A percentile compares a stretch with the other conserved stretches of the same genome.
These are phyloP conservation scores for Penicillium sp. DNA, from an alignment of 2,329 filamentous ascomycete species.

Conservation along the genomic window DNA sequence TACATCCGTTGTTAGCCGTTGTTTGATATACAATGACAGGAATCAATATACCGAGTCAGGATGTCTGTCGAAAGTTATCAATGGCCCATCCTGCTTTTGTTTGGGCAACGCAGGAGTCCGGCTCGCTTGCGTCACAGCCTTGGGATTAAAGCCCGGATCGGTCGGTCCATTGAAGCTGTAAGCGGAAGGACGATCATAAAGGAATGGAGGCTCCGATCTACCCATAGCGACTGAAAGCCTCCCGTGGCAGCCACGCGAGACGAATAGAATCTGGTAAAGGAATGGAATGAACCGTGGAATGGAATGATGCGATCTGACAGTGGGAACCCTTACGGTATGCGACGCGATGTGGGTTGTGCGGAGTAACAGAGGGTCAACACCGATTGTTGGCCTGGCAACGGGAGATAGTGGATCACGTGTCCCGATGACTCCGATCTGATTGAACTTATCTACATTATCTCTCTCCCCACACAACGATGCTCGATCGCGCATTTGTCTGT, in stretches of 20 bases:
- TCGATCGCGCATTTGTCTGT: slow-evolving; percentile 30
- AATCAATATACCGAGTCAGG: slow-evolving; percentile 66
- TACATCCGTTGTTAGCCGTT: not conserved
- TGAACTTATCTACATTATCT: slow-evolving; percentile 2
- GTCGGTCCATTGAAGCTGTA: slow-evolving; percentile 55
- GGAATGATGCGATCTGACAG: slow-evolving; percentile 24
- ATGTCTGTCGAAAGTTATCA: slow-evolving; percentile 80
- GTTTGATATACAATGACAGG: not conserved
- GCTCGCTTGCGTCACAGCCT: slow-evolving; percentile 78
- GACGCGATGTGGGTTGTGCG: slow-evolving; percentile 6
- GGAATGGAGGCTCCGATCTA: slow-evolving; percentile 65
- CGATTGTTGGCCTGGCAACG: slow-evolving; percentile 35
- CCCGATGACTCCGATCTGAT: slow-evolving; percentile 9
- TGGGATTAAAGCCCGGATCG: slow-evolving; percentile 73
- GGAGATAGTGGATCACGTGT: slow-evolving; percentile 13
- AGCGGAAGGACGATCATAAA: slow-evolving; percentile 63
- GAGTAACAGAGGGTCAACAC: slow-evolving; percentile 16
- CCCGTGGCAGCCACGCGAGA: slow-evolving; percentile 36
- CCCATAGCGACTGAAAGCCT: slow-evolving; percentile 43
- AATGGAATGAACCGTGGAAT: slow-evolving; percentile 15
- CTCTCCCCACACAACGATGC: slow-evolving; percentile 22
- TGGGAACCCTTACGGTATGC: slow-evolving; percentile 6
- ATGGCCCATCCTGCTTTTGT: slow-evolving; percentile 69
- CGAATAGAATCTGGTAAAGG: slow-evolving; percentile 27
- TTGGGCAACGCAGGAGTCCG: slow-evolving; percentile 61